These are phyloP conservation scores for Pezicula neosporulosa DNA, from an alignment of 2,329 filamentous ascomycete species.

Conservation along the genomic window DNA sequence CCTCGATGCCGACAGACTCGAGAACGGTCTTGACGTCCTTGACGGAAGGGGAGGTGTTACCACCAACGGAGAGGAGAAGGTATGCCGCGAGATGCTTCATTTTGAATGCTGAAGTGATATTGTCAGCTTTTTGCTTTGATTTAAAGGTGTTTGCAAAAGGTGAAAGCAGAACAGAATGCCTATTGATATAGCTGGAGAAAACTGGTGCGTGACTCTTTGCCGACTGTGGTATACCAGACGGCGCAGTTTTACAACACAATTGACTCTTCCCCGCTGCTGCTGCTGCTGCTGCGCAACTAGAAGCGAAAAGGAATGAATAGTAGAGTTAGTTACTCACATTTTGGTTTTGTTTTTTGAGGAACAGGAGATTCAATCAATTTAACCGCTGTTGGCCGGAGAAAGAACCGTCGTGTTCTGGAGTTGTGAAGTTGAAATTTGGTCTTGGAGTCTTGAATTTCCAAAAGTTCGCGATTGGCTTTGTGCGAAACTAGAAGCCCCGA, in stretches of 20 bases:
- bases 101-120: conserved; percentile 51
- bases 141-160: too few species aligned
- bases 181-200: neutral
- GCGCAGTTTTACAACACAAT: conserved; percentile 9
- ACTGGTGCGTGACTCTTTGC: too few species aligned
- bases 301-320: neutral
- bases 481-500: neutral
- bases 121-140: conserved; percentile 11
- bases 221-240: too few species aligned
- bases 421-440: conserved; percentile 2
- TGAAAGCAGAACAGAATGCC: neutral
- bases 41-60: conserved; percentile 85
- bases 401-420: conserved; percentile 82
- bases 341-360: conserved; percentile 32
- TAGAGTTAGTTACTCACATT: conserved; percentile 19
- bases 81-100: conserved; percentile 99
- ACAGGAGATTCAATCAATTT: conserved; percentile 99
- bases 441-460: conserved; percentile 1
- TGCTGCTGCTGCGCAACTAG: neutral
- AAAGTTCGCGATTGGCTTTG: neutral
- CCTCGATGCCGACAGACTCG: conserved; percentile 91
- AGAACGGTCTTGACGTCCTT: conserved; percentile 86
- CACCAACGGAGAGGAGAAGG: conserved; percentile 92
- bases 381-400: conserved; percentile 99
- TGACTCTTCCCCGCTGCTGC: too few species aligned